These are phyloP conservation scores for Chlorophyllum brunneum DNA, from an alignment of 768 basidiomycete species.

Conservation along the genomic window DNA sequence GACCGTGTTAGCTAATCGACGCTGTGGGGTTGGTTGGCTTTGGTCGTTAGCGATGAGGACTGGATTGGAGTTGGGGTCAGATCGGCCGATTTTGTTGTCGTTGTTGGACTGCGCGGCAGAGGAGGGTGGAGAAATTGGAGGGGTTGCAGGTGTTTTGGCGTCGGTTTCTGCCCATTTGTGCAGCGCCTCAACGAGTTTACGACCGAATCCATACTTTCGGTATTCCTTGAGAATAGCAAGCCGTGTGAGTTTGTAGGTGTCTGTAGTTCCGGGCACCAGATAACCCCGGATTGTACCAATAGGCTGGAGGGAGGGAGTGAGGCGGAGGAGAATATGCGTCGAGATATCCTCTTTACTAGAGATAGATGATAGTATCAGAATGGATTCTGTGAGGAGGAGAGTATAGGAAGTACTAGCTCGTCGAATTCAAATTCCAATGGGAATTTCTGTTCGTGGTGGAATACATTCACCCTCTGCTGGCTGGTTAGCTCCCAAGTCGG, in stretches of 20 bases:
- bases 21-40: not conserved
- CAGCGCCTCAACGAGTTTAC: conserved; percentile 57
- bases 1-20: not conserved
- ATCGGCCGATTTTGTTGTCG: conserved; percentile 17
- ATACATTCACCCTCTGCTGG: conserved; percentile 49
- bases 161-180: conserved; percentile 56
- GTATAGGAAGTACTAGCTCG: conserved; percentile 40
- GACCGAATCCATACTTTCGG: conserved; percentile 61
- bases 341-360: conserved; percentile 58
- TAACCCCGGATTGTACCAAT: conserved; percentile 67
- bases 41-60: not conserved
- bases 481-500: not conserved
- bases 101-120: conserved; percentile 11
- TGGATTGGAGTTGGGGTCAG: conserved; percentile 16
- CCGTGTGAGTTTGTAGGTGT: conserved; percentile 70
- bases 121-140: conserved; percentile 10
- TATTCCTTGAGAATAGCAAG: conserved; percentile 66
- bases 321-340: conserved; percentile 70
- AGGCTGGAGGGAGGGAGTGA: conserved; percentile 54
- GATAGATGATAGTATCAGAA: conserved; percentile 6
- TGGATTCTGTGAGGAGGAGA: not conserved
- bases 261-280: conserved; percentile 27
- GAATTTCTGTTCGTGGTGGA: conserved; percentile 66
- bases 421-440: conserved; percentile 74
- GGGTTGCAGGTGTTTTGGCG: conserved; percentile 22